phyloP scores from a whole-genome alignment of 2,329 filamentous ascomycete species.

The Cladosporium sp. region DNA sequence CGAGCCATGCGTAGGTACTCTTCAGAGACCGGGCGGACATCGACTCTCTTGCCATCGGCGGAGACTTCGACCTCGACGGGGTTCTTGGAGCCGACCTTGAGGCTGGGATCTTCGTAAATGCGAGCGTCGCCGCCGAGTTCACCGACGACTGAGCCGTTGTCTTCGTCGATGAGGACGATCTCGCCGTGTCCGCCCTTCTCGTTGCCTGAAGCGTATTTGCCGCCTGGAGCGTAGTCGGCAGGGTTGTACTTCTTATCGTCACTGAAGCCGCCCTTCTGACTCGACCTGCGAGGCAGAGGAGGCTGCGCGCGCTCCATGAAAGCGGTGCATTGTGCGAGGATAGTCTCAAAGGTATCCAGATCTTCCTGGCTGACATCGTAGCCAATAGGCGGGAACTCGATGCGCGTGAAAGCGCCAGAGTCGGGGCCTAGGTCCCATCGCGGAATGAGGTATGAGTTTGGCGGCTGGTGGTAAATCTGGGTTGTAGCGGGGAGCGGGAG shows the following conservation, averaged over 20 bases:
- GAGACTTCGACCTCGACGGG: slow-evolving; percentile 80
- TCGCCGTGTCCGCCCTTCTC: slow-evolving; percentile 58
- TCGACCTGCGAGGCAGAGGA: slow-evolving; percentile 42
- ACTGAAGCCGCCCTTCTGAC: slow-evolving; percentile 38
- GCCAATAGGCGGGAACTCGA: slow-evolving; percentile 79
- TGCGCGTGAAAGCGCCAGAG: slow-evolving; percentile 85
- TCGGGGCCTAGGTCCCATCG: slow-evolving; percentile 91
- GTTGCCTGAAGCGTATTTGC: slow-evolving; percentile 53
- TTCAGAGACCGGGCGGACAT: slow-evolving; percentile 66
- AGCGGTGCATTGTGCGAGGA: slow-evolving; percentile 94
- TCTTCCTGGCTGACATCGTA: slow-evolving; percentile 83
- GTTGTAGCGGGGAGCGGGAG: slow-evolving; percentile 91
- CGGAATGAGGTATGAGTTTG: slow-evolving; percentile 88
- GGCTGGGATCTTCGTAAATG: slow-evolving; percentile 71
- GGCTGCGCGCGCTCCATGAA: slow-evolving; percentile 84
- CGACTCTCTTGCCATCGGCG: slow-evolving; percentile 66
- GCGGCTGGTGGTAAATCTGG: slow-evolving; percentile 95
- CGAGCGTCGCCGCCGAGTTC: slow-evolving; percentile 83
- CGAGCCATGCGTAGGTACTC: slow-evolving; percentile 76
- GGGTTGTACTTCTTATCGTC: slow-evolving; percentile 69
- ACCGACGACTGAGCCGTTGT: slow-evolving; percentile 92
- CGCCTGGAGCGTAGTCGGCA: slow-evolving; percentile 73
- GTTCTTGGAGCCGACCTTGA: slow-evolving; percentile 88
- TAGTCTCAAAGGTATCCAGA: slow-evolving; percentile 94
- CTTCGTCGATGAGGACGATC: slow-evolving; percentile 92